Conservation (phyloP, 2,329 filamentous ascomycete genomes). For the Calonectria hawksworthii region DNA sequence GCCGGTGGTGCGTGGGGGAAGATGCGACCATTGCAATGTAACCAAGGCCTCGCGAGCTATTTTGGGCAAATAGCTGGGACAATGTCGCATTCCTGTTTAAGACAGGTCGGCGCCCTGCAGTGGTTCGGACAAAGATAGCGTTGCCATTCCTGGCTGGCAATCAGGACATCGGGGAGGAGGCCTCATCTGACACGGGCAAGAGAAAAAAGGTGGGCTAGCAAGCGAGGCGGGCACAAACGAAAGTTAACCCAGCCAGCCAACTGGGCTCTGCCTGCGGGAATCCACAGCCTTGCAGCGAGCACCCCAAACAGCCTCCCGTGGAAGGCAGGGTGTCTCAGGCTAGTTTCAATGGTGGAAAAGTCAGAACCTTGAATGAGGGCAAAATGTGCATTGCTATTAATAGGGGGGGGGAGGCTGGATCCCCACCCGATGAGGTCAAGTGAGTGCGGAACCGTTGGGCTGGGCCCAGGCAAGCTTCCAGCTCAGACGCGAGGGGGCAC, state of each 20-base stretch:
- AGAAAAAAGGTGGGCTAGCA: conserved; percentile 26
- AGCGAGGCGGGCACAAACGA: conserved; percentile 25
- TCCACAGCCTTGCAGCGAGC: conserved; percentile 40
- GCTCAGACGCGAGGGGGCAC: conserved; percentile 8
- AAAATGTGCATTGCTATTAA: conserved; percentile 23
- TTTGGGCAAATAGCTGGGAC: conserved; percentile 17
- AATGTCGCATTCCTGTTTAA: conserved; percentile 11
- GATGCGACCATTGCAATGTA: neutral
- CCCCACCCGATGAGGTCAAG: conserved; percentile 21
- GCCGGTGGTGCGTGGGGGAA: neutral
- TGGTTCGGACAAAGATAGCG: neutral
- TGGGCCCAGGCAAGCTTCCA: conserved; percentile 11
- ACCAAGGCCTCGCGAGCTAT: conserved; percentile 21
- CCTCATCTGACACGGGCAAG: conserved; percentile 35
- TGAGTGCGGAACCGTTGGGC: conserved; percentile 22
- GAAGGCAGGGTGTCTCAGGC: conserved; percentile 26
- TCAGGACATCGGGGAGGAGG: conserved; percentile 30
- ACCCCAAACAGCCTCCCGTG: conserved; percentile 18
- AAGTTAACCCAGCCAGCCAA: conserved; percentile 10
- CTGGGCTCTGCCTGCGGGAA: conserved; percentile 1
- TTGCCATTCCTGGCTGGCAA: conserved; percentile 1
- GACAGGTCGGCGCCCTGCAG: neutral
- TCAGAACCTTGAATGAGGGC: conserved; percentile 29
- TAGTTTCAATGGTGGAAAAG: conserved; percentile 19
- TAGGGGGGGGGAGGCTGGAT: conserved; percentile 15